A percentile compares a stretch with the other conserved stretches of the same genome.
Evolutionary conservation across 345 rosid species (phyloP).

Genomic region (Citrus medica): DNA sequence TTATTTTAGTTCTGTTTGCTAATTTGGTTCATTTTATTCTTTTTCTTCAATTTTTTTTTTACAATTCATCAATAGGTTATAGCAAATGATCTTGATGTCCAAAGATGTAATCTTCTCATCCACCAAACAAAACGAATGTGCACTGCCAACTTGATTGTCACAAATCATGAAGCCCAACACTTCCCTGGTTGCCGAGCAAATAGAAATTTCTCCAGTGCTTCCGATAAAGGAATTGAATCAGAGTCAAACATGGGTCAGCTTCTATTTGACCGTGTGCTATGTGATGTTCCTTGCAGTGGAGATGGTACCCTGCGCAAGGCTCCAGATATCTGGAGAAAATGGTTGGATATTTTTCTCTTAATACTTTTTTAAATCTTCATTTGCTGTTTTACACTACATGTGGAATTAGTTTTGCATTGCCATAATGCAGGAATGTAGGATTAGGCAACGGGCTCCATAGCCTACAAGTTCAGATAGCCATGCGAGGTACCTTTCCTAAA

Average conservation of each 20-base stretch:
- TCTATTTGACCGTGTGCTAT: slow-evolving; percentile 84
- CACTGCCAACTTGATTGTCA: slow-evolving; percentile 89
- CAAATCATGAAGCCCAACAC: slow-evolving; percentile 95
- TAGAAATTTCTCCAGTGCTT: slow-evolving; percentile 29
- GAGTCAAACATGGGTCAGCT: slow-evolving; percentile 48
- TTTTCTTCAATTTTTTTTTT: neutral
- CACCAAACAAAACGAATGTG: slow-evolving; percentile 98
- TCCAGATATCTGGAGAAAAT: slow-evolving; percentile 97
- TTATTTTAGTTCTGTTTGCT: neutral
- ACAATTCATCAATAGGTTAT: slow-evolving; percentile 50
- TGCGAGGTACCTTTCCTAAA: slow-evolving; percentile 61
- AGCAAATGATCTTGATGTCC: slow-evolving; percentile 95
- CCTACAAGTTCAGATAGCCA: slow-evolving; percentile 83
- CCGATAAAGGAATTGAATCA: slow-evolving; percentile 27
- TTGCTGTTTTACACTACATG: neutral
- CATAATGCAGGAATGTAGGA: slow-evolving; percentile 65
- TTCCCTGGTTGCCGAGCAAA: slow-evolving; percentile 75
- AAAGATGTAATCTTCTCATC: slow-evolving; percentile 96
- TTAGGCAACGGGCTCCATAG: slow-evolving; percentile 88
- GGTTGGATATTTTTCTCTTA: slow-evolving; percentile 35
- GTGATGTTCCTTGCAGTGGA: slow-evolving; percentile 98
- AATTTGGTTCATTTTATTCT: slow-evolving; percentile 3
- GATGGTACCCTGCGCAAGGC: slow-evolving; percentile 98
- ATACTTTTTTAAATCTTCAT: neutral
- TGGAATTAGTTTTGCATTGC: slow-evolving; percentile 11